phyloP scores from a whole-genome alignment of 2,329 filamentous ascomycete species.

The Fusarium redolens region DNA sequence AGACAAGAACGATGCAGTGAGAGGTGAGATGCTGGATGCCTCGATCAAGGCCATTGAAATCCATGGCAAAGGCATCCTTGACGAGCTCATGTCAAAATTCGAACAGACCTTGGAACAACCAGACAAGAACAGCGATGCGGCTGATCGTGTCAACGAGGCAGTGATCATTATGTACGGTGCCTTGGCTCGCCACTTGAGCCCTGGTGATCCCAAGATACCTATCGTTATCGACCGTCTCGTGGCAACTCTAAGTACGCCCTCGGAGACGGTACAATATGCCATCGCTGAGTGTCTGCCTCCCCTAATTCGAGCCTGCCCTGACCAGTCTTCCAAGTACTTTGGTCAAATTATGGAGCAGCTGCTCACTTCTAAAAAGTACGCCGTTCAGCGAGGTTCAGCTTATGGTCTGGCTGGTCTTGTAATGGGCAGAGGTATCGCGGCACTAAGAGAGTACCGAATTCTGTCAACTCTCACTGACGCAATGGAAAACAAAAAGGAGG shows the following conservation, averaged over 20 bases:
- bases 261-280: conserved; percentile 95
- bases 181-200: conserved; percentile 84
- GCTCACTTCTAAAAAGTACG: conserved; percentile 90
- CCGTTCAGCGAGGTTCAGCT: conserved; percentile 90
- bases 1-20: conserved; percentile 80
- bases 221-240: conserved; percentile 88
- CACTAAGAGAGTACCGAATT: conserved; percentile 86
- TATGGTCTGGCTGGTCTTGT: conserved; percentile 95
- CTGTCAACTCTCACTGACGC: conserved; percentile 83
- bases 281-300: conserved; percentile 94
- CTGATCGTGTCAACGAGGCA: conserved; percentile 94
- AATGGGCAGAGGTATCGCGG: conserved; percentile 84
- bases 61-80: conserved; percentile 84
- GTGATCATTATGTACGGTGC: conserved; percentile 98
- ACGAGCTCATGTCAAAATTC: conserved; percentile 91
- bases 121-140: conserved; percentile 81
- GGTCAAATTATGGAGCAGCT: conserved; percentile 83
- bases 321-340: conserved; percentile 84
- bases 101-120: conserved; percentile 88
- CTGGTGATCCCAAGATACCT: conserved; percentile 88
- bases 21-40: conserved; percentile 91
- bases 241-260: conserved; percentile 90
- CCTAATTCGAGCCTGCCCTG: conserved; percentile 82
- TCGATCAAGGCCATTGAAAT: conserved; percentile 83
- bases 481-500: conserved; percentile 94